These are phyloP conservation scores for Pseudotulostoma volvatum DNA, from an alignment of 495 filamentous ascomycete species.

Conservation along the genomic window DNA sequence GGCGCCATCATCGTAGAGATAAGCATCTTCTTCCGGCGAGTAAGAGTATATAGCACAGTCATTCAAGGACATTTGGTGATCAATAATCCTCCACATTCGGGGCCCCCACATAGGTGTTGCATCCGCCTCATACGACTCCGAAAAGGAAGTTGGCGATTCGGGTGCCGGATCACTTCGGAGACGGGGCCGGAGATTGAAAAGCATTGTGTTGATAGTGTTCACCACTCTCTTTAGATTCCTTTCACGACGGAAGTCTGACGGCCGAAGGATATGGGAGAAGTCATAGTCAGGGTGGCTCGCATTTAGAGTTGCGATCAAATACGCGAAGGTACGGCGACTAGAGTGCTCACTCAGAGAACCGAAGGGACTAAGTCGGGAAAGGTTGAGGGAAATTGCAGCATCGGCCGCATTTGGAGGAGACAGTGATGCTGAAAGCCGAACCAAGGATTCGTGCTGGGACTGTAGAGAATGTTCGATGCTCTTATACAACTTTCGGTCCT, in stretches of 20 bases:
- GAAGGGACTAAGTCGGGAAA: constrained; percentile 77
- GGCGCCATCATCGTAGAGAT: constrained; percentile 76
- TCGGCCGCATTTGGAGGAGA: constrained; percentile 57
- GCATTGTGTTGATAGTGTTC: constrained; percentile 65
- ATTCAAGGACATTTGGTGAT: constrained; percentile 78
- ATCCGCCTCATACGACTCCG: constrained; percentile 25
- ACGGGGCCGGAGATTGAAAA: constrained; percentile 66
- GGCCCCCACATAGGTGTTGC: constrained; percentile 53
- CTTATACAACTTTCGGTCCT: constrained; percentile 94
- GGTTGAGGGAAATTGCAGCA: constrained; percentile 43
- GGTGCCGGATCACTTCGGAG: constrained; percentile 30
- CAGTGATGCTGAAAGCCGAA: constrained; percentile 65
- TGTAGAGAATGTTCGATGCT: constrained; percentile 80
- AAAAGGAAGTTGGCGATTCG: constrained; percentile 28
- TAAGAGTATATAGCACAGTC: constrained; percentile 79
- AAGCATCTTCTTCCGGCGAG: constrained; percentile 67
- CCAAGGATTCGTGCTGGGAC: constrained; percentile 69
- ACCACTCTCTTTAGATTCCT: constrained; percentile 58
- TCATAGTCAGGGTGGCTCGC: constrained; percentile 95
- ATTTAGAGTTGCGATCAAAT: constrained; percentile 94
- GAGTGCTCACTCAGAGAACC: constrained; percentile 73
- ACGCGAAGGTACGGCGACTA: constrained; percentile 82
- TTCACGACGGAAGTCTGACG: constrained; percentile 74
- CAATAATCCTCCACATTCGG: constrained; percentile 74
- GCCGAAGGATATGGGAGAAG: constrained; percentile 78